A percentile compares a stretch with the other conserved stretches of the same genome.
These are phyloP conservation scores for Colletotrichum lentis DNA, from an alignment of 2,329 filamentous ascomycete genomes.

Conservation along the genomic window DNA sequence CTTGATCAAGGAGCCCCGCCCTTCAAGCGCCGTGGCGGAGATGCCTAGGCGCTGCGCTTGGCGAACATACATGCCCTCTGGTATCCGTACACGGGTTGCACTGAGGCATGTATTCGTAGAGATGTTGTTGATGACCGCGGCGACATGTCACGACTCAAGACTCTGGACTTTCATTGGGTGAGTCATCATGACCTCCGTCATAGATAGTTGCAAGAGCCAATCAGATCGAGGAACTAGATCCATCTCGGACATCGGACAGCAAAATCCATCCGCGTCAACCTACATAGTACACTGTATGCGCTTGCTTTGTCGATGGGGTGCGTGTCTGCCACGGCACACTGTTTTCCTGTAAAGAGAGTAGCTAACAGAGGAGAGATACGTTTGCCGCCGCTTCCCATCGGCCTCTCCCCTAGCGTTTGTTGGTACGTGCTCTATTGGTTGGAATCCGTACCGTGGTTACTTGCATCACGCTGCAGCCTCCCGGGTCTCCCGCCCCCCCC, in stretches of 20 bases:
- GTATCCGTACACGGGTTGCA: conserved; percentile 1
- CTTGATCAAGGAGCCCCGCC: not conserved
- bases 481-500: not conserved
- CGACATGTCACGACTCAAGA: not conserved
- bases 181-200: conserved; percentile 28
- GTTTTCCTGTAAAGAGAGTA: not conserved
- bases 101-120: not conserved
- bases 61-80: not conserved
- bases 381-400: not conserved
- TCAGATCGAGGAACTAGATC: not conserved
- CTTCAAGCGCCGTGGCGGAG: not conserved
- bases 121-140: not conserved
- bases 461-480: conserved; percentile 4
- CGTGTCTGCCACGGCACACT: conserved; percentile 14
- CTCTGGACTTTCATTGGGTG: not conserved
- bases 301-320: not conserved
- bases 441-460: conserved; percentile 11
- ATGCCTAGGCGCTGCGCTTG: not conserved
- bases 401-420: not conserved
- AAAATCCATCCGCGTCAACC: conserved; percentile 41
- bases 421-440: not conserved
- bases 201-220: conserved; percentile 1
- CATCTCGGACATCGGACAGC: conserved; percentile 39
- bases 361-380: not conserved
- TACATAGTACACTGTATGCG: not conserved